Conservation (phyloP, 148 eudicot genomes). For the Rhododendron henanense region DNA sequence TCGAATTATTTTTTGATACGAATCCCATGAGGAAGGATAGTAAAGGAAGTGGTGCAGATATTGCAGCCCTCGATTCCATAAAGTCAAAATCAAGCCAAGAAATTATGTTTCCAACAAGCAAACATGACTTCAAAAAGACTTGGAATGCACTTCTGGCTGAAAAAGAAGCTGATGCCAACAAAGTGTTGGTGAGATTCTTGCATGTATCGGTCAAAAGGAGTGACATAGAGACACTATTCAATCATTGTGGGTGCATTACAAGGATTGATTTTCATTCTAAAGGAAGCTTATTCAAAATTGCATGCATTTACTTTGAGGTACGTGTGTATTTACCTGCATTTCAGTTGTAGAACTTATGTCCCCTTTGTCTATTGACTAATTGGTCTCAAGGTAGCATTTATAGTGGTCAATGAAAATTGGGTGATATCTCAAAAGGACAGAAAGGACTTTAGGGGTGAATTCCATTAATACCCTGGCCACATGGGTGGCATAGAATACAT, state of each 20-base stretch:
- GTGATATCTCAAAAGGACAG: not conserved
- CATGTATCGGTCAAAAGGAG: not conserved
- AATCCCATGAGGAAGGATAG: not conserved
- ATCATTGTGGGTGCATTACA: slow-evolving; percentile 17
- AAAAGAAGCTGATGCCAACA: slow-evolving; percentile 12
- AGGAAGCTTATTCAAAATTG: slow-evolving; percentile 8
- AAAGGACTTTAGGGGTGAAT: not conserved
- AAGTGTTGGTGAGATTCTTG: slow-evolving; percentile 22
- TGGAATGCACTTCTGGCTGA: not conserved
- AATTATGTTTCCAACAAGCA: not conserved
- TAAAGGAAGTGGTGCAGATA: not conserved
- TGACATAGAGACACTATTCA: not conserved
- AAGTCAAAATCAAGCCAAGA: slow-evolving; percentile 1
- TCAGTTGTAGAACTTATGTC: not conserved
- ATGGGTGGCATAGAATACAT: not conserved
- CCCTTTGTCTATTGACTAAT: slow-evolving; percentile 6
- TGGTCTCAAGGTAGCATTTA: not conserved
- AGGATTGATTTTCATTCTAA: slow-evolving; percentile 9
- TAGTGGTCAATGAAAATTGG: not conserved
- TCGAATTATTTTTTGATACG: not conserved
- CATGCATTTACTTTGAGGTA: slow-evolving; percentile 23
- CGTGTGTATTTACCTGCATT: not conserved
- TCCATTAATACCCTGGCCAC: not conserved
- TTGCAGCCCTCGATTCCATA: not conserved
- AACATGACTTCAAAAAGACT: not conserved